A percentile compares a stretch with the other conserved stretches of the same genome.
Evolutionary conservation across 805 yeast genomes (phyloP).

Genomic region (Candida maesae): DNA sequence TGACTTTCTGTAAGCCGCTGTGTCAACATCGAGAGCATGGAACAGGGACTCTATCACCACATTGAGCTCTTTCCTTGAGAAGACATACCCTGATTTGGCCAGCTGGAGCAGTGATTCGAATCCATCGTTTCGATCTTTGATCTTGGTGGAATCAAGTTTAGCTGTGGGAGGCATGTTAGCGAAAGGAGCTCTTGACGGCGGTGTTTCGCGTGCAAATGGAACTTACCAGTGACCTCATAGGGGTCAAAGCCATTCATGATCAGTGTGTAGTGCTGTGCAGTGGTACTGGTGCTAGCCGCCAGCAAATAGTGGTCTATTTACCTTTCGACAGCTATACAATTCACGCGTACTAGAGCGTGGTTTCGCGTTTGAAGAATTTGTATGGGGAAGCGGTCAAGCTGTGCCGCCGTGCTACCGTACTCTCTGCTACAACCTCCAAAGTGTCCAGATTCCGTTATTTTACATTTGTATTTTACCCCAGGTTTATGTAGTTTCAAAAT

Average conservation of each 20-base stretch:
- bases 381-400: too few species aligned
- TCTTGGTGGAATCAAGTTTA: conserved; percentile 43
- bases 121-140: conserved; percentile 54
- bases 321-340: too few species aligned
- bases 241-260: conserved; percentile 9
- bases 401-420: too few species aligned
- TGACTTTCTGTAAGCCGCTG: conserved; percentile 26
- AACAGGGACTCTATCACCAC: conserved; percentile 28
- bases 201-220: not conserved
- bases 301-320: too few species aligned
- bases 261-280: too few species aligned
- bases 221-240: conserved; percentile 11
- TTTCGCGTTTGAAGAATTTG: too few species aligned
- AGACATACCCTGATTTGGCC: conserved; percentile 17
- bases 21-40: conserved; percentile 35
- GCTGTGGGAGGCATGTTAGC: conserved; percentile 17
- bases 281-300: too few species aligned
- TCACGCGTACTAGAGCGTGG: too few species aligned
- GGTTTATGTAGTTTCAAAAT: conserved; percentile 23
- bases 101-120: conserved; percentile 36
- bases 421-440: not conserved
- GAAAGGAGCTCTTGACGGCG: not conserved
- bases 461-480: conserved; percentile 23
- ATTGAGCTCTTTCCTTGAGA: conserved; percentile 24
- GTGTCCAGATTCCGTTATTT: conserved; percentile 18